Conservation (phyloP, 139 green algal genomes). For the Chlamydomonas sp. region DNA sequence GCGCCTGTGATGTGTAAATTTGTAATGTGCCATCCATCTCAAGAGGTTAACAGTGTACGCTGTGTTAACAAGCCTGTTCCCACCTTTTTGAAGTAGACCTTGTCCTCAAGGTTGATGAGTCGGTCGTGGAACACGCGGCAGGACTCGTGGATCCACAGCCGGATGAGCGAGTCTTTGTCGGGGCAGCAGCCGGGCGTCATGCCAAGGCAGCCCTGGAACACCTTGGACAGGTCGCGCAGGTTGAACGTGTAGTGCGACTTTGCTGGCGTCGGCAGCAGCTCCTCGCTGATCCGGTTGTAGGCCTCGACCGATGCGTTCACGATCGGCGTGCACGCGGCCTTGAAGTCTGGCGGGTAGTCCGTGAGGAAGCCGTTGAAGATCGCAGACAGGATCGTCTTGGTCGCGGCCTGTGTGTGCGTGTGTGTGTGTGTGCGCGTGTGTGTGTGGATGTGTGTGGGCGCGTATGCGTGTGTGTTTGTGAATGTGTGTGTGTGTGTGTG, state of each 20-base stretch:
- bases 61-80: no score
- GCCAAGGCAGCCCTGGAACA: conserved; percentile 76
- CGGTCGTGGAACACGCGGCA: conserved; percentile 78
- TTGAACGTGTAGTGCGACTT: conserved; percentile 84
- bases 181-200: conserved; percentile 36
- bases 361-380: conserved; percentile 72
- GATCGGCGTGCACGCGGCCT: conserved; percentile 38
- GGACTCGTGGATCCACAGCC: conserved; percentile 74
- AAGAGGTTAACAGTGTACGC: no score
- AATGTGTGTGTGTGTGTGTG: no score
- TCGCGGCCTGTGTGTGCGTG: no score
- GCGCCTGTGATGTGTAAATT: no score
- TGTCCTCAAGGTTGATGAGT: conserved; percentile 68
- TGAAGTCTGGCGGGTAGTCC: conserved; percentile 52
- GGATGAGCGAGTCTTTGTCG: conserved; percentile 40
- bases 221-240: conserved; percentile 69
- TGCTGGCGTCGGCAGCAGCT: conserved; percentile 66
- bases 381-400: conserved; percentile 67
- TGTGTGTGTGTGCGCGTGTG: no score
- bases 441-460: no score
- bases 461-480: no score
- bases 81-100: conserved; percentile 60
- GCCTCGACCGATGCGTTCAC: conserved; percentile 60
- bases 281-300: conserved; percentile 59
- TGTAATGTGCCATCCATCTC: no score